Base-by-base conservation (phyloP, 2,329 filamentous ascomycete species). In the Verticillium alfalfae region DNA sequence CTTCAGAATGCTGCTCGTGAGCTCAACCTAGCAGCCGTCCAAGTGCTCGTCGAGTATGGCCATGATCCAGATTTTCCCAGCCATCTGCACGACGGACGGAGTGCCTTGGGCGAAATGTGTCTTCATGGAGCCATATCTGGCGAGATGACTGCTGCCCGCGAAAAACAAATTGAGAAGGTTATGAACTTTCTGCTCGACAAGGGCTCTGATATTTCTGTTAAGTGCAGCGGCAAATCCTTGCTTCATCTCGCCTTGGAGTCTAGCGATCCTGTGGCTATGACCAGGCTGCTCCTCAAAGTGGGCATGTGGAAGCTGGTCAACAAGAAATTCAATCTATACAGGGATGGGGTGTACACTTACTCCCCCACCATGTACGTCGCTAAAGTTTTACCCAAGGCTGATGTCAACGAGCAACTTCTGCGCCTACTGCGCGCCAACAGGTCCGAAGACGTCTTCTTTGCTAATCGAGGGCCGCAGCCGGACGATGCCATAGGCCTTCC, bases 41-140 rank as follows among this genome's bases (percentile, higher is more conserved):
- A 79, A 58, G 75, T 86, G 1, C 75, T 91, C 1, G 72, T 89
- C 5, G 76, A 86, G 56, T 75, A 83, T 64, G 84, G 82, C 1
- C 87, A 90, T 63, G 83, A 88, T 16, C 79, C 85, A 0, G 87
- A 89, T 67, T 89, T 88, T 61, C 87, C 87, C 0, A 88, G 84
- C 59, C 79, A 83, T 3, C 73, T 86, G 1, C 86, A 89, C 66
- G 80, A 79, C 16, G 88, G 88, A 0, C 81, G 88, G 55, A 87
- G 82, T 62, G 86, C 86, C 0, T 75, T 91, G 0, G 86, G 83
- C 0, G 87, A 90, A 64, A 73, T 90, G 2, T 89, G 87, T 63
- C 74, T 86, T 7, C 82, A 83, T 61, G 82, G 83, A 0, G 80
- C 82, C 1, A 76, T 81, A 60, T 72, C 71, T 0, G 76, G 75